Conservation (phyloP, 1,284 basidiomycete genomes). For the Leccinum huronense region DNA sequence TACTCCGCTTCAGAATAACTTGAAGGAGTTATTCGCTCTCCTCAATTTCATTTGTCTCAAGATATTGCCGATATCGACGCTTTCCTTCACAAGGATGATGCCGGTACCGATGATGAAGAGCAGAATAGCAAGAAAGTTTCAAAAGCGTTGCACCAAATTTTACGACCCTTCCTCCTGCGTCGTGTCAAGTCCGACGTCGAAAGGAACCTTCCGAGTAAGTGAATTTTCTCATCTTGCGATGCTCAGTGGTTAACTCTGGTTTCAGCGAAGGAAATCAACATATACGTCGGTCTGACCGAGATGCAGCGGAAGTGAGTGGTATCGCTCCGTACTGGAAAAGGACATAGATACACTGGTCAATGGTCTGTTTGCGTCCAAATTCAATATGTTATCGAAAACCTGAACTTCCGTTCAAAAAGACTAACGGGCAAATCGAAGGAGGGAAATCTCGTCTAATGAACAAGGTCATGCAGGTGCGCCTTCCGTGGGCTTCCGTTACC, state of each 20-base stretch:
- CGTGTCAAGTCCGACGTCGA: constrained; percentile 98
- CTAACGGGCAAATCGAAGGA: constrained; percentile 91
- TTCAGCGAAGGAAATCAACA: constrained; percentile 97
- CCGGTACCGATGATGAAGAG: constrained; percentile 73
- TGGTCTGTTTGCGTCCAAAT: constrained; percentile 42
- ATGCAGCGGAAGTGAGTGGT: constrained; percentile 96
- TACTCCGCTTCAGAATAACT: constrained; percentile 95
- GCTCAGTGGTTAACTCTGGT: constrained; percentile 4
- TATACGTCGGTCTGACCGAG: constrained; percentile 96
- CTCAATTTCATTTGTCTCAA: constrained; percentile 93
- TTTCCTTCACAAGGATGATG: constrained; percentile 81
- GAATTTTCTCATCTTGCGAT: background rate
- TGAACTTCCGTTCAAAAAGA: constrained; percentile 41
- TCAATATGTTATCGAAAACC: background rate
- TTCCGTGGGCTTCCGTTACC: background rate
- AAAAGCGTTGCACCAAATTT: constrained; percentile 95
- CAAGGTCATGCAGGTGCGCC: constrained; percentile 96
- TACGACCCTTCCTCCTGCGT: constrained; percentile 91
- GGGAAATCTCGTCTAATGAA: constrained; percentile 98
- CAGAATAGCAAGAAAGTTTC: constrained; percentile 91
- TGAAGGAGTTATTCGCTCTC: constrained; percentile 95
- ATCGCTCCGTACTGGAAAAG: constrained; percentile 93
- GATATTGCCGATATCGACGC: constrained; percentile 75
- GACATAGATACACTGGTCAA: constrained; percentile 96
- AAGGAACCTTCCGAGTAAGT: constrained; percentile 85